Conservation (phyloP, 2,329 filamentous ascomycete genomes). For the Aspergillus thermomutatus region DNA sequence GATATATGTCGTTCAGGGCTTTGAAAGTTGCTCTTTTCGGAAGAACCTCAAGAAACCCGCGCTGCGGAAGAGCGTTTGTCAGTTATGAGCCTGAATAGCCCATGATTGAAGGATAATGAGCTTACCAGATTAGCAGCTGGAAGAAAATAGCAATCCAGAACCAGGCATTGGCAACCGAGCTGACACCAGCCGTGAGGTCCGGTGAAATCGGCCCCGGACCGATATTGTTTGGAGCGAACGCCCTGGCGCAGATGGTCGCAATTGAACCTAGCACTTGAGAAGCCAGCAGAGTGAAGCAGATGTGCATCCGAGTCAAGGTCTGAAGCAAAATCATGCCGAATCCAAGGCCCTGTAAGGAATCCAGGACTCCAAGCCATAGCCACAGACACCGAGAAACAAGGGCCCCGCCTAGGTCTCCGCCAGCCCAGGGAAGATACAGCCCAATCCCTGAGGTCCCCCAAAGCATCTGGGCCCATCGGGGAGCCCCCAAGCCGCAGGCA, state of each 20-base stretch:
- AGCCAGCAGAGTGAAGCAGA: constrained; percentile 57
- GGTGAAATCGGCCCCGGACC: constrained; percentile 63
- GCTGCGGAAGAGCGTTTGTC: constrained; percentile 17
- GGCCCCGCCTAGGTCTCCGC: constrained; percentile 52
- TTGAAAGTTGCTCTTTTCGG: constrained; percentile 44
- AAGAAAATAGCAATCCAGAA: constrained; percentile 61
- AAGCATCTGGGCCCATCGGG: constrained; percentile 65
- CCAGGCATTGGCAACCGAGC: constrained; percentile 48
- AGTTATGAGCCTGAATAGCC: background rate
- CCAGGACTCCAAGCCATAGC: constrained; percentile 66
- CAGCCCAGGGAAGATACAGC: constrained; percentile 61
- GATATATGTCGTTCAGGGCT: constrained; percentile 29
- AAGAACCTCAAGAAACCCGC: constrained; percentile 43
- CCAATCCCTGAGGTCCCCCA: constrained; percentile 62
- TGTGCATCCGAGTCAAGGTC: constrained; percentile 63
- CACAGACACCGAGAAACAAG: constrained; percentile 58
- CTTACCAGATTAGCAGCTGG: constrained; percentile 58
- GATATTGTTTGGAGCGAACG: constrained; percentile 58
- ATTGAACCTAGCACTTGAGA: constrained; percentile 62
- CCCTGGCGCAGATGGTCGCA: constrained; percentile 60
- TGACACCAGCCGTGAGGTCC: constrained; percentile 52
- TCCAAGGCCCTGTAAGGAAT: constrained; percentile 63
- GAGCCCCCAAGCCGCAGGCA: constrained; percentile 62
- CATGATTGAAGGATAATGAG: constrained; percentile 27
- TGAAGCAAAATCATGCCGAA: constrained; percentile 67